These are phyloP conservation scores for Monilinia fructicola DNA, from an alignment of 2,329 filamentous ascomycete species.

Conservation along the genomic window DNA sequence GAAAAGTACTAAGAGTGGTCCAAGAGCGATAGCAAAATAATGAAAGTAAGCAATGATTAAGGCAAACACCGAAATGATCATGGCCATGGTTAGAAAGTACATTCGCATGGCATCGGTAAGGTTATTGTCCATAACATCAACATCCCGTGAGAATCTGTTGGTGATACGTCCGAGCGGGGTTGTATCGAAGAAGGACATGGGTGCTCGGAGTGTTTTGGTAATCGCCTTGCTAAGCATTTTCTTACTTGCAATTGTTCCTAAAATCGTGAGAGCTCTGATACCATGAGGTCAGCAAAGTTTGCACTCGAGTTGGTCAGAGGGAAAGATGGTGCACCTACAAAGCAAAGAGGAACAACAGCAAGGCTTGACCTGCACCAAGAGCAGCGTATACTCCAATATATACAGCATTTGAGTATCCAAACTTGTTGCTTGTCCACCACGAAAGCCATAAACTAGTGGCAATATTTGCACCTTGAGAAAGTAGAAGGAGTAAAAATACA, in stretches of 20 bases:
- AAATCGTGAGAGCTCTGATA: constrained; percentile 62
- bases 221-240: constrained; percentile 80
- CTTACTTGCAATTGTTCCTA: constrained; percentile 79
- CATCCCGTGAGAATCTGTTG: constrained; percentile 92
- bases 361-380: constrained; percentile 68
- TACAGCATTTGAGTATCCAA: constrained; percentile 60
- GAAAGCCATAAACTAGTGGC: constrained; percentile 76
- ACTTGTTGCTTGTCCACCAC: constrained; percentile 48
- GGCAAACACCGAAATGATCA: constrained; percentile 79
- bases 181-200: constrained; percentile 95
- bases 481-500: constrained; percentile 54
- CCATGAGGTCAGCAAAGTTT: not conserved
- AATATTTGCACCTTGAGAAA: constrained; percentile 80
- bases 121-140: constrained; percentile 95
- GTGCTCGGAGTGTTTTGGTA: constrained; percentile 67
- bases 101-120: constrained; percentile 87
- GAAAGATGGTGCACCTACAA: constrained; percentile 43
- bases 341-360: constrained; percentile 79
- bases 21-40: constrained; percentile 68
- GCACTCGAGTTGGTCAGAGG: not conserved
- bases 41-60: constrained; percentile 95
- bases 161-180: constrained; percentile 93
- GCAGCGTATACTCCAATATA: constrained; percentile 74
- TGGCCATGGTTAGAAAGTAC: constrained; percentile 82
- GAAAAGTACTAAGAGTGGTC: constrained; percentile 72